phyloP scores from a whole-genome alignment of 768 basidiomycete species.

The Leccinellum rugosiceps region DNA sequence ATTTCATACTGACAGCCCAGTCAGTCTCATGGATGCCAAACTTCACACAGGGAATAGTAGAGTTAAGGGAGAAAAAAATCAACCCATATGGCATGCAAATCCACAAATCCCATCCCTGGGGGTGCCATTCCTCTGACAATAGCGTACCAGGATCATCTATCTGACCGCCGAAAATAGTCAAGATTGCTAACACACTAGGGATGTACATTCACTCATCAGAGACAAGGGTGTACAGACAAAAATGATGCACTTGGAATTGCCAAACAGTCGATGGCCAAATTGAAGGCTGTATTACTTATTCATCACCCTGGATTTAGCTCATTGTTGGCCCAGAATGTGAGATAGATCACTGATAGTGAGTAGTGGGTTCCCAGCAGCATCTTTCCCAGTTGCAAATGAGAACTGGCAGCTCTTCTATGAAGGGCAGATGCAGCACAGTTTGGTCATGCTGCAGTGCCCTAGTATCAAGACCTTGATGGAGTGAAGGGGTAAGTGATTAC shows the following conservation, averaged over 20 bases:
- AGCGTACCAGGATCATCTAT: slow-evolving; percentile 50
- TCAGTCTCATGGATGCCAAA: slow-evolving; percentile 13
- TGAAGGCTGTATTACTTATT: slow-evolving; percentile 58
- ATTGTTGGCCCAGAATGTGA: slow-evolving; percentile 53
- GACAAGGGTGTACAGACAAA: background rate
- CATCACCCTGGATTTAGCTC: slow-evolving; percentile 47
- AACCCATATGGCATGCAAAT: slow-evolving; percentile 51
- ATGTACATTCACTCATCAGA: background rate
- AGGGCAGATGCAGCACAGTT: slow-evolving; percentile 43
- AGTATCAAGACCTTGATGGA: slow-evolving; percentile 55
- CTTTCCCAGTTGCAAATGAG: slow-evolving; percentile 55
- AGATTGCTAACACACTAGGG: slow-evolving; percentile 61
- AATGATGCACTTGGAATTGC: slow-evolving; percentile 57
- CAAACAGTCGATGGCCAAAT: slow-evolving; percentile 56
- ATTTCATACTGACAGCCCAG: slow-evolving; percentile 1
- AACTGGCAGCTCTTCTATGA: slow-evolving; percentile 59
- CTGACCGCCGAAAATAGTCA: slow-evolving; percentile 63
- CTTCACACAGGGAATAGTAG: background rate
- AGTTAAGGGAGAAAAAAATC: slow-evolving; percentile 56
- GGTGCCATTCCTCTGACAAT: slow-evolving; percentile 64
- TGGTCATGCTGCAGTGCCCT: slow-evolving; percentile 47
- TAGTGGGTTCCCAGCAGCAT: slow-evolving; percentile 40
- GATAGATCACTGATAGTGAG: slow-evolving; percentile 62
- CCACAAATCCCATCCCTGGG: slow-evolving; percentile 67
- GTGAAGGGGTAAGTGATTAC: background rate